Evolutionary conservation across 176 grass and related monocot species (phyloP), one percentile per base, ranked within the genome.

Genomic region (Eremochloa ophiuroides): DNA sequence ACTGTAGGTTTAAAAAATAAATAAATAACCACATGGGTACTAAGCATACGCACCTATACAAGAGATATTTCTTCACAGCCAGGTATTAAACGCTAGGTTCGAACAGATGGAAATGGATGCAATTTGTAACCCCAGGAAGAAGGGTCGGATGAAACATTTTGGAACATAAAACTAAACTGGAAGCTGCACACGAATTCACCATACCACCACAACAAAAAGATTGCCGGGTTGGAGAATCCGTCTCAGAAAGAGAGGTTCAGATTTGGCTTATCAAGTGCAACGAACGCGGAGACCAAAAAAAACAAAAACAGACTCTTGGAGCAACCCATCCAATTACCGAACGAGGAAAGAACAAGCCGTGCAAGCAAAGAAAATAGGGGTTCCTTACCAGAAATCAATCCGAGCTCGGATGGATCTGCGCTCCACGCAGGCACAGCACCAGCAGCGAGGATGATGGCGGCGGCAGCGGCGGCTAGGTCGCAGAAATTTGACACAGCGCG

Each of bases 351-450:
- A 26, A 69, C 30, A 14, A 55, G 5, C 4, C 31, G 16, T 23
- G 8, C 63, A 80, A 37, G 63, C 63, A 51, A 67, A 67, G 42
- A 1, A 12, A 29, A n/a, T 44, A 8, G 6, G 64, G 25, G 61
- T 35, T 55, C 64, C 78, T 69, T 69, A 80, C 78, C 78, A 40
- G 73, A 40, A 40, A 80, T 3, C 30, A 39, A 80, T 26, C 62
- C 4, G 8, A 55, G 31, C 38, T 48, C 31, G 43, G 3, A 17
- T 80, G 63, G 63, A 80, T 80, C 77, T 26, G 20, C 62, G 44
- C 30, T 53, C 44, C 42, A 66, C 61, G 28, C 3, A 48, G 23
- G 77, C 12, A 7, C 43, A 6, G 77, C 0, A 6, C 41, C 41
- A 17, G 28, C 60, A 16, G 59, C 39, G 27, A 33, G 60, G 76